Evolutionary conservation across 2,329 filamentous ascomycete species (phyloP), one percentile per base, ranked within the genome.

Genomic region (Eutypella sp.): DNA sequence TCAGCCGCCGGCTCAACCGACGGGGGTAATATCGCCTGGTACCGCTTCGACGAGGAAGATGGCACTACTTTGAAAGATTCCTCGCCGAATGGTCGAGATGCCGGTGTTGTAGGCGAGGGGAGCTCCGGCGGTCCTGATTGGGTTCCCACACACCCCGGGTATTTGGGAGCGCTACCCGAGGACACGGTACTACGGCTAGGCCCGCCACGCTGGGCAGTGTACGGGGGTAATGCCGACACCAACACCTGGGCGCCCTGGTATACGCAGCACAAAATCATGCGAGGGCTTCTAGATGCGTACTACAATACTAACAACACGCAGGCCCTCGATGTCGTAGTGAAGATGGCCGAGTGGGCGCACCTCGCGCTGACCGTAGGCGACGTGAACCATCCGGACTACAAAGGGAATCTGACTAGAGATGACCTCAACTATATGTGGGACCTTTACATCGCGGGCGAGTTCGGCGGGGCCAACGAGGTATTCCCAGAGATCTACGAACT

Each of bases 361-460:
- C 60, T 64, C 18, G 62, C 62, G 5, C 49, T 64, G 38, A 64
- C 58, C 11, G 51, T 61, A 3, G 62, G 61, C 10, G 62, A 64
- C 47, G 62, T 61, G 47, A 64, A 64, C 34, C 55, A 64, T 11
- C 54, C 61, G 3, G 47, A 48, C n/a, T 64, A 64, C 46, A 46
- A 43, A 1, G 62, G 60, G 19, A 64, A 63, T 38, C 20, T 64
- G 41, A 64, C 59, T 1, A 47, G 61, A 29, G 55, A 55, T 29
- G 57, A 64, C 40, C 58, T 64, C n/a, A 64, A 64, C 51, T 61
- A 57, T 45, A 64, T 64, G 61, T 64, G 61, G 62, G 62, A 64
- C 33, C 47, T 64, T 2, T 63, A 63, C 33, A 64, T 63, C 39
- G 61, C 55, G 3, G 61, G 62, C 16, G 62, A 64, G 39, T 64